Base-by-base conservation (phyloP, 2,329 filamentous ascomycete species). In the Dichotomopilus funicola region DNA sequence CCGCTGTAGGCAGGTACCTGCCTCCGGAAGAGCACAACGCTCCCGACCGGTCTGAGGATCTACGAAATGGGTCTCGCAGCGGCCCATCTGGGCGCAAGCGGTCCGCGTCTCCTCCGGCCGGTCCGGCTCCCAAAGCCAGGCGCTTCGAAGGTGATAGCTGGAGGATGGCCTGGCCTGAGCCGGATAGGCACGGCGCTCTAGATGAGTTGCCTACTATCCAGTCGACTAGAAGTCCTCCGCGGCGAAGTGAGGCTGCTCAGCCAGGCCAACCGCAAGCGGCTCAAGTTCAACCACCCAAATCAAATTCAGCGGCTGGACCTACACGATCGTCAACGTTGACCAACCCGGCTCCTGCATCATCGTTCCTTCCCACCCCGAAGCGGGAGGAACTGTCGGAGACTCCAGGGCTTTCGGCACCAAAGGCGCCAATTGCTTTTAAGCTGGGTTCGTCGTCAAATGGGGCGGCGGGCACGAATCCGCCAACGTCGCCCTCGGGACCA, bases 71-170 rank as follows among this genome's bases (percentile, higher is more conserved):
- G 44, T 36, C 46, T 27, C 27, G 12, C 31, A 11, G 3, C 35
- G 0, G 42, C 35, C 19, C 19, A 27, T 36, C 51, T 5, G 13
- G 43, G 4, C 58, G 58, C 38, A 63, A 63, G 49, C 56, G 61
- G 27, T 61, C 61, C 13, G 36, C 50, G 6, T 62, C 61, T 4
- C 60, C 57, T 0, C 9, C 48, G 10, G 7, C 27, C 9, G 13
- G 27, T 7, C 47, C 36, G 11, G 49, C 34, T 31, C 35, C 59
- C 11, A 58, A 56, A 41, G 31, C 27, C 6, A 60, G 47, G 44
- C 51, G 58, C 2, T 3, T 40, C 6, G 13, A 37, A n/a, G 46
- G 49, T 33, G 43, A 53, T 33, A 11, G 5, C 37, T 37, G 40
- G 8, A 44, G 6, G 12, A 37, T 34, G 33, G 12, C 54, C 12